Base-by-base conservation (phyloP, 2,329 filamentous ascomycete species). In the Neospermospora avenae region DNA sequence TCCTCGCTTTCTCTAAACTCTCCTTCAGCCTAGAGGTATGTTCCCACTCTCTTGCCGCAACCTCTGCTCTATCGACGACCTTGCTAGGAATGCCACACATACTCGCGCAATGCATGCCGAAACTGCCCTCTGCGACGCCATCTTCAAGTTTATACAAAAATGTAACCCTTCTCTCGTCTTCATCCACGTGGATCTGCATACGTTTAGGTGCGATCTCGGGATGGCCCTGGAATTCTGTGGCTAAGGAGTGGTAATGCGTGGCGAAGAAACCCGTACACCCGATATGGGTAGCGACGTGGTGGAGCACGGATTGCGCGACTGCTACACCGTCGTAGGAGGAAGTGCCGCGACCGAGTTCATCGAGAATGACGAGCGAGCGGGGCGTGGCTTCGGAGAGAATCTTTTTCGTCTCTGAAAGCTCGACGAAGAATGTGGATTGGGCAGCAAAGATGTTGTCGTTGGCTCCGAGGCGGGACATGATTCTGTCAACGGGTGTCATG, bases 401-500 rank as follows among this genome's bases (percentile, higher is more conserved):
- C 80, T 98, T 98, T 79, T 98, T 96, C 0, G 95, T 99, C 74
- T 99, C 95, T 0, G 92, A 93, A 1, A 99, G 80, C 75, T 99
- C 95, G 28, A 99, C 93, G 71, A 99, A 98, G 80, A 99, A 99
- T 2, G 95, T 99, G 14, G 91, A 96, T 74, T 99, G 95, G 0
- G 93, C 91, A 1, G 93, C 95, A 72, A 99, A 98, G 69, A 99
- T 99, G 75, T 98, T 98, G 84, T 99, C 95, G 71, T 98, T 96
- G 51, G 95, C 95, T 10, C 95, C 95, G 0, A 99, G 85, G 48
- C 95, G 91, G 10, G 93, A 98, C 95, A 99, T 99, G 79, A 99
- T 98, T 57, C 95, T 90, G 73, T 99, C 95, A 3, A 96, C 86
- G 0, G 95, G 93, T 0, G 93, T 98, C 46, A 99, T 81, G 2